Evolutionary conservation across 2,329 filamentous ascomycete genomes (phyloP), one percentile per base, ranked within the genome.

Genomic region (Exophiala spinifera): DNA sequence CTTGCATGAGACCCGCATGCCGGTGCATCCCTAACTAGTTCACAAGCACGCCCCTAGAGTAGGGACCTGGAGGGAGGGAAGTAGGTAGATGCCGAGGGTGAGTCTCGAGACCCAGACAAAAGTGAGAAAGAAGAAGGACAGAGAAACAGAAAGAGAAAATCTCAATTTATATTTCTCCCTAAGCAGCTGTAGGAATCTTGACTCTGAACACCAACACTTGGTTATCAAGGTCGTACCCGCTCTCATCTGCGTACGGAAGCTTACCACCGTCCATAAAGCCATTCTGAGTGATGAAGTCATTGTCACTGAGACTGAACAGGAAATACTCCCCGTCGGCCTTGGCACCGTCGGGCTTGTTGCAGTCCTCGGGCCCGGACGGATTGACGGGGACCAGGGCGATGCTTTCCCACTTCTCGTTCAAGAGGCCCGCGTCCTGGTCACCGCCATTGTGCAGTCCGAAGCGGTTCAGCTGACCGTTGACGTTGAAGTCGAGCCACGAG

Each of bases 361-460:
- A 58, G 36, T 59, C 47, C 4, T n/a, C n/a, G n/a, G 33, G 65
- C 64, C 23, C 39, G 3, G 39, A 37, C 28, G 75, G 74, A 62
- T 83, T 75, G 5, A 82, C 79, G 1, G 84, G 84, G 2, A 83
- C 76, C 20, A 89, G 66, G 2, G 82, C 80, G 45, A 90, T 70
- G 17, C 80, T 82, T 73, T 91, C 87, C 87, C 87, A 90, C 66
- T 90, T 90, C 74, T 90, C 86, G 63, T 89, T 89, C 66, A 90
- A 65, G 33, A 89, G 69, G 0, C 68, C 71, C 0, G 70, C 63
- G 63, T 87, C 79, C 61, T 85, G 78, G 0, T 69, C 71, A 0
- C 84, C 86, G 2, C 86, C 86, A 62, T 89, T 89, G 63, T 86
- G 84, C 3, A 87, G 69, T 0, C 82, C 81, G 60, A 89, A 89